Conservation (phyloP, 2,329 filamentous ascomycete genomes). For the Raffaelea arxii region DNA sequence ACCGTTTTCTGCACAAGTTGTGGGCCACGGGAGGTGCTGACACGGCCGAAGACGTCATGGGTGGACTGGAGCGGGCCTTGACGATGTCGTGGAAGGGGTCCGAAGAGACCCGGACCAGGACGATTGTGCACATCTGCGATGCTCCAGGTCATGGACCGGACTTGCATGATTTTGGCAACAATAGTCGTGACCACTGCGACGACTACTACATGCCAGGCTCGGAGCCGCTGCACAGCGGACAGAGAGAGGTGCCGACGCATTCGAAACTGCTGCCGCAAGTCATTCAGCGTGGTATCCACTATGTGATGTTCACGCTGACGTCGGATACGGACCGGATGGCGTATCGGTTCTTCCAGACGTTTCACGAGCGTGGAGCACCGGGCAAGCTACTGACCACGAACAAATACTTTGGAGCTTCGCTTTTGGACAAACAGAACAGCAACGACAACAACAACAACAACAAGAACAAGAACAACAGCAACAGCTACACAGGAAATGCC, state of each 20-base stretch:
- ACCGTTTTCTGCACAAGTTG: constrained; percentile 16
- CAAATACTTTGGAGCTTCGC: constrained; percentile 14
- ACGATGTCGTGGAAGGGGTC: constrained; percentile 22
- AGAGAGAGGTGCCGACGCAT: constrained; percentile 18
- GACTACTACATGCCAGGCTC: constrained; percentile 14
- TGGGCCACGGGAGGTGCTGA: constrained; percentile 20
- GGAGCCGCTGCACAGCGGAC: too few relatives aligned
- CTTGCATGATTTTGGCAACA: constrained; percentile 15
- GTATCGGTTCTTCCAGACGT: constrained; percentile 15
- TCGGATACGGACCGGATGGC: constrained; percentile 20
- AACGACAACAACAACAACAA: too few relatives aligned
- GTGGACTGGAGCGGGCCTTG: constrained; percentile 21
- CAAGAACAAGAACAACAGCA: too few relatives aligned
- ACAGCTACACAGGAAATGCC: too few relatives aligned
- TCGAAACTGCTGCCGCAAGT: constrained; percentile 15
- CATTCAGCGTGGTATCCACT: constrained; percentile 20
- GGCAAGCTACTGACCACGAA: constrained; percentile 17
- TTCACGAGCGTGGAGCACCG: constrained; percentile 13
- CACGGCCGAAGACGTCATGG: constrained; percentile 25
- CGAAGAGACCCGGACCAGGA: constrained; percentile 22
- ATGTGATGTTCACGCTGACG: constrained; percentile 21
- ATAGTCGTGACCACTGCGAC: constrained; percentile 11
- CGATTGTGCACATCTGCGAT: constrained; percentile 24
- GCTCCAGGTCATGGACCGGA: constrained; percentile 20
- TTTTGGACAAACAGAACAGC: too few relatives aligned